A percentile compares a stretch with the other conserved stretches of the same genome.
phyloP scores from a whole-genome alignment of 257 asterid species.

The Misopates orontium region DNA sequence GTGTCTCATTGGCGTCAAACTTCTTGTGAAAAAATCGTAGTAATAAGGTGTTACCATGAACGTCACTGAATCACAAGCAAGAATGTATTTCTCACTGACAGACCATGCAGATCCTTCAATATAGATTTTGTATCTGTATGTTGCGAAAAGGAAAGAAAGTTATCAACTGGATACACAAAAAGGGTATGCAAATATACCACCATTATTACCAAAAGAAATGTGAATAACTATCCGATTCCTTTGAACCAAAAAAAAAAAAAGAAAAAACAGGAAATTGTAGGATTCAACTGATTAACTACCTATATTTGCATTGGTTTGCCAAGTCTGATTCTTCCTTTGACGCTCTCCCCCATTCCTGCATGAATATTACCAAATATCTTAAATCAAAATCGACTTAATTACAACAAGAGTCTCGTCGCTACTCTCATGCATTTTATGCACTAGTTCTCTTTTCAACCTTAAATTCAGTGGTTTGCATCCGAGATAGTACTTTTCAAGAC shows the following conservation, averaged over 20 bases:
- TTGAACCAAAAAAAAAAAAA: too few relatives aligned
- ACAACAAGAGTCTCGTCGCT: too few relatives aligned
- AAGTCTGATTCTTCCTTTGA: constrained; percentile 57
- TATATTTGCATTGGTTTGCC: constrained; percentile 76
- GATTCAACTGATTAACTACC: constrained; percentile 32
- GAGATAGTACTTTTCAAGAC: too few relatives aligned
- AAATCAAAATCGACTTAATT: too few relatives aligned
- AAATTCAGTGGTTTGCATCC: too few relatives aligned
- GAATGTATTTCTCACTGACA: constrained; percentile 91
- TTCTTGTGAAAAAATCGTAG: constrained; percentile 82
- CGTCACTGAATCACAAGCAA: constrained; percentile 76
- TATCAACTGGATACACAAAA: too few relatives aligned
- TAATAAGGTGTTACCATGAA: constrained; percentile 60
- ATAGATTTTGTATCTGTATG: constrained; percentile 76
- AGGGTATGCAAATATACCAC: too few relatives aligned
- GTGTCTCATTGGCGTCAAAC: constrained; percentile 75
- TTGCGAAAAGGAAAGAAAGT: background rate
- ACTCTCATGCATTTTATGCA: background rate
- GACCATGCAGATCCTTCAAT: constrained; percentile 96
- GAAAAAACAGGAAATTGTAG: too few relatives aligned
- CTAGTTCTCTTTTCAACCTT: background rate
- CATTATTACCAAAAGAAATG: too few relatives aligned
- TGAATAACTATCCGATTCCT: too few relatives aligned
- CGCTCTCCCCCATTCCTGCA: constrained; percentile 72
- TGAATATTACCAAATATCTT: background rate